Percentiles rank a stretch among this genome's conserved stretches.
These are phyloP conservation scores for Solanum bulbocastanum DNA, from an alignment of 257 asterid species.

Conservation along the genomic window DNA sequence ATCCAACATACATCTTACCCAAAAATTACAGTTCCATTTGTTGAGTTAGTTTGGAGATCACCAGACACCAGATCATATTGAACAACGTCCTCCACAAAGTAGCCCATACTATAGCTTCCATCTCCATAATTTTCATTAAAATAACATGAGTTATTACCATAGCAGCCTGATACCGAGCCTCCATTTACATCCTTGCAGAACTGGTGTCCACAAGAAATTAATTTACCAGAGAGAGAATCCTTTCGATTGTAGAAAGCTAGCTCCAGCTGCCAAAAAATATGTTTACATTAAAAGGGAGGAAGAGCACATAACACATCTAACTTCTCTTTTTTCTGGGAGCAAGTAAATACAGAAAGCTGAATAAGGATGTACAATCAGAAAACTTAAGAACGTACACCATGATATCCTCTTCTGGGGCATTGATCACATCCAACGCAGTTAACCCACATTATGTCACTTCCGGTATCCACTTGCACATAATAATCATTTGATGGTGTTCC, in stretches of 20 bases:
- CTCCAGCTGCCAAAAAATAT: constrained; percentile 55
- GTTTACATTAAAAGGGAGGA: constrained; percentile 9
- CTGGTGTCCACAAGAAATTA: constrained; percentile 44
- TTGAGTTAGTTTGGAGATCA: constrained; percentile 74
- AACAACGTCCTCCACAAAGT: constrained; percentile 84
- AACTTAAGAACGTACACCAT: constrained; percentile 53
- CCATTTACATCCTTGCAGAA: constrained; percentile 64
- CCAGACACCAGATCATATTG: constrained; percentile 94
- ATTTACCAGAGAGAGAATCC: constrained; percentile 63
- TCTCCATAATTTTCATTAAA: constrained; percentile 90
- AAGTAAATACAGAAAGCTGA: not conserved
- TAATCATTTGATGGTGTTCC: constrained; percentile 93
- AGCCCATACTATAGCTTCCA: constrained; percentile 90
- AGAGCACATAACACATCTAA: not conserved
- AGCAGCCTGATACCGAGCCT: constrained; percentile 54
- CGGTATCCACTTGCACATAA: constrained; percentile 97
- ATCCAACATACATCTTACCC: constrained; percentile 48
- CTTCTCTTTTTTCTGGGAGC: not conserved
- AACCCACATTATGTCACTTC: constrained; percentile 96
- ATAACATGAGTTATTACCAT: constrained; percentile 59
- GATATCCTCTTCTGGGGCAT: constrained; percentile 90
- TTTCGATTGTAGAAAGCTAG: constrained; percentile 69
- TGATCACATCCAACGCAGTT: constrained; percentile 83
- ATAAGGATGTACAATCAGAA: not conserved
- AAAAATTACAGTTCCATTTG: constrained; percentile 93